These are phyloP conservation scores for Ophiostoma novo-ulmi DNA, from an alignment of 2,329 filamentous ascomycete species.

Conservation along the genomic window DNA sequence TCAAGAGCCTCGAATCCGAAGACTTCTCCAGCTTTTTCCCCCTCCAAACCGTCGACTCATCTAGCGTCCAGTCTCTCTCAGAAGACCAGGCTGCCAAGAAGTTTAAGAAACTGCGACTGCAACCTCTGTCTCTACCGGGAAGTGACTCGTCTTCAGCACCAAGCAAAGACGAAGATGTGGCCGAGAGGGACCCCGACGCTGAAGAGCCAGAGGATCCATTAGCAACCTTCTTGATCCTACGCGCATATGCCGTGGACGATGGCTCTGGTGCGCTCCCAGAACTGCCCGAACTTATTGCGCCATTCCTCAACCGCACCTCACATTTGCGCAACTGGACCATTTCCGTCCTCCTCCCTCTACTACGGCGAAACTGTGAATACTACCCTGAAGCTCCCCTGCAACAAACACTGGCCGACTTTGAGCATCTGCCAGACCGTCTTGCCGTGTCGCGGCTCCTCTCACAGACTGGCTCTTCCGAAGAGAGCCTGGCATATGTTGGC, in stretches of 20 bases:
- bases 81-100: constrained; percentile 61
- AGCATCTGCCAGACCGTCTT: constrained; percentile 52
- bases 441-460: constrained; percentile 60
- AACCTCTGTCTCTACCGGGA: constrained; percentile 49
- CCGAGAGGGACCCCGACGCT: constrained; percentile 41
- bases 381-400: constrained; percentile 49
- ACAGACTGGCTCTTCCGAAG: constrained; percentile 42
- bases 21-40: constrained; percentile 31
- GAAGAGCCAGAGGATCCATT: constrained; percentile 37
- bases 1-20: constrained; percentile 52
- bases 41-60: constrained; percentile 48
- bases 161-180: not conserved
- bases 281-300: constrained; percentile 60
- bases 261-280: constrained; percentile 68
- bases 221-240: constrained; percentile 58
- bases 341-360: constrained; percentile 61
- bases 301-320: constrained; percentile 60
- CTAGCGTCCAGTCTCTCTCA: constrained; percentile 53
- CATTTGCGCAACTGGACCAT: constrained; percentile 64
- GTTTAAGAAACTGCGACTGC: constrained; percentile 57
- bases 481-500: constrained; percentile 42
- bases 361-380: constrained; percentile 66
- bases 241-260: constrained; percentile 63
- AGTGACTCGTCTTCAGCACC: constrained; percentile 26
- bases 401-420: constrained; percentile 59